Percentiles rank a stretch among this genome's conserved stretches.
phyloP scores from a whole-genome alignment of 139 green algal species.

The Monoraphidium neglectum region DNA sequence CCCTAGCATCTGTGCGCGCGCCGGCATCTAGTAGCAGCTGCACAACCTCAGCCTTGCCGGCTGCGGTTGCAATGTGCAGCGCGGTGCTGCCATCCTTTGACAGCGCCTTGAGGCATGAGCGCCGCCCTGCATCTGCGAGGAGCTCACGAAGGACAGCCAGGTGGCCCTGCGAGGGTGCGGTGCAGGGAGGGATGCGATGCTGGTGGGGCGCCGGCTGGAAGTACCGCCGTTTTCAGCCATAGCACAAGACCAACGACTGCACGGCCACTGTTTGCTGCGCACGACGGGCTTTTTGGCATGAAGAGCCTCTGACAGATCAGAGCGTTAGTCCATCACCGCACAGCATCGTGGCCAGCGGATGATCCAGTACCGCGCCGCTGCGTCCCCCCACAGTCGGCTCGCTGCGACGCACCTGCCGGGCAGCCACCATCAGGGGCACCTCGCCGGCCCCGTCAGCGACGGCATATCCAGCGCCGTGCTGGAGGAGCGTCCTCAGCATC shows the following conservation, averaged over 20 bases:
- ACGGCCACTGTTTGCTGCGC: too few relatives aligned
- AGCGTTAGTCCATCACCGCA: too few relatives aligned
- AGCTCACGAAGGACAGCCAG: conserved; percentile 16
- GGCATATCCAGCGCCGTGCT: conserved; percentile 13
- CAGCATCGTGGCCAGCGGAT: too few relatives aligned
- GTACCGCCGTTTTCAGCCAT: too few relatives aligned
- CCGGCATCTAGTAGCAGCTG: conserved; percentile 34
- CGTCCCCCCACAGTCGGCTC: too few relatives aligned
- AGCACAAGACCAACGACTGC: too few relatives aligned
- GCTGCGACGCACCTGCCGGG: conserved; percentile 5
- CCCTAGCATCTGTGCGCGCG: conserved; percentile 19
- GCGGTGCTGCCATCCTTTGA: conserved; percentile 30
- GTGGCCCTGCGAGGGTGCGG: conserved; percentile 7
- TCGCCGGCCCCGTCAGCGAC: conserved; percentile 21
- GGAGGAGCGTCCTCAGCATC: conserved; percentile 31
- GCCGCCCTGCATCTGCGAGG: conserved; percentile 18
- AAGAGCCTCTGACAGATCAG: too few relatives aligned
- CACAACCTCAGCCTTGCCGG: conserved; percentile 21
- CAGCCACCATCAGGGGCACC: conserved; percentile 27
- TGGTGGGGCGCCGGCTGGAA: too few relatives aligned
- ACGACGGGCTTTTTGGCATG: too few relatives aligned
- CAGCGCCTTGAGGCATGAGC: conserved; percentile 20
- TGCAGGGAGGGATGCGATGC: too few relatives aligned
- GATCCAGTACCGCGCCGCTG: too few relatives aligned
- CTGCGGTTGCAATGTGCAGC: conserved; percentile 38